Conservation (phyloP, 2,329 filamentous ascomycete species). For the Ophiobolus disseminans region DNA sequence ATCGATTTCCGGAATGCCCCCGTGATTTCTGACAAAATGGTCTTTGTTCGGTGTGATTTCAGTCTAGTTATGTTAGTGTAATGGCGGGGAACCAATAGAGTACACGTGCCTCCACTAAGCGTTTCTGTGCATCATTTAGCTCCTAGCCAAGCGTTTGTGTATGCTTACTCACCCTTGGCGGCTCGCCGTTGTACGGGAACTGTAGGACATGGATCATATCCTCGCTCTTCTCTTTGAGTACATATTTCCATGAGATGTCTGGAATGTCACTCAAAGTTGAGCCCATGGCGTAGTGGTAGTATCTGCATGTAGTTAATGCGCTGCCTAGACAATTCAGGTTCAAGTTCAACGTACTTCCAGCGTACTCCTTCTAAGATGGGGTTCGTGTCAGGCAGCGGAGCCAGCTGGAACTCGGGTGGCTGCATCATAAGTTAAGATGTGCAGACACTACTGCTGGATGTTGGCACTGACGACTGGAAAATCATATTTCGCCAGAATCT, state of each 20-base stretch:
- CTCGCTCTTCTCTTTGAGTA: constrained; percentile 53
- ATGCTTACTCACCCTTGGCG: constrained; percentile 39
- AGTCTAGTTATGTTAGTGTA: constrained; percentile 37
- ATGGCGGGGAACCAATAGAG: too few relatives aligned
- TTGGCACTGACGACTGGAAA: constrained; percentile 51
- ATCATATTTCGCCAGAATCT: constrained; percentile 61
- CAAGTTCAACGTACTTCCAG: constrained; percentile 46
- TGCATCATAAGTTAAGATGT: constrained; percentile 13
- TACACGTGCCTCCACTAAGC: constrained; percentile 56
- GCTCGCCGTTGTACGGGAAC: constrained; percentile 58
- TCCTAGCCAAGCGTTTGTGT: neutral
- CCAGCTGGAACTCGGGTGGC: constrained; percentile 55
- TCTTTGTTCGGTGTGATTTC: constrained; percentile 67
- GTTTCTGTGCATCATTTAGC: constrained; percentile 45
- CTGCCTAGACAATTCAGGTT: neutral
- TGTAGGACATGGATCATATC: constrained; percentile 58
- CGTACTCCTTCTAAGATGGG: constrained; percentile 54
- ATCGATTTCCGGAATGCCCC: constrained; percentile 72
- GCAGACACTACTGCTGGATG: too few relatives aligned
- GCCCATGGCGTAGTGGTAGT: constrained; percentile 55
- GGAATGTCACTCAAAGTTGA: constrained; percentile 54
- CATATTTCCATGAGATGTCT: constrained; percentile 60
- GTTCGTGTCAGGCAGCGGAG: constrained; percentile 52
- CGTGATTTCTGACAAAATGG: constrained; percentile 76
- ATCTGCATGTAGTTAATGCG: constrained; percentile 11